phyloP scores from a whole-genome alignment of 2,329 filamentous ascomycete genomes.

The Aspergillus arachidicola region DNA sequence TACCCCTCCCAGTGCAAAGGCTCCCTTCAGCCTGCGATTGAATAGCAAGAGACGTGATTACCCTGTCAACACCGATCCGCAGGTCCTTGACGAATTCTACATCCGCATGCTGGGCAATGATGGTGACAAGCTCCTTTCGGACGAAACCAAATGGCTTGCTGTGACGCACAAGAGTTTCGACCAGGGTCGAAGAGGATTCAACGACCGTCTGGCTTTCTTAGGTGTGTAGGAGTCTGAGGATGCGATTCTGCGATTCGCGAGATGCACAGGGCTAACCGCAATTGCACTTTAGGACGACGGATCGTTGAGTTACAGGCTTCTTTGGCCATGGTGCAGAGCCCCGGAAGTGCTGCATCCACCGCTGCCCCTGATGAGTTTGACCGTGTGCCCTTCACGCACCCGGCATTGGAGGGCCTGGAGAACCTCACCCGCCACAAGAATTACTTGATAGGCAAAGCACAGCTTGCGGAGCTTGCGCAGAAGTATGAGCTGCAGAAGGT shows the following conservation, averaged over 20 bases:
- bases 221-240: constrained; percentile 56
- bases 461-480: constrained; percentile 68
- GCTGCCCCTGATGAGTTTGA: constrained; percentile 53
- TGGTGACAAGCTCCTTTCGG: constrained; percentile 73
- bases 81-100: constrained; percentile 76
- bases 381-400: constrained; percentile 69
- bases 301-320: constrained; percentile 67
- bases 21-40: constrained; percentile 56
- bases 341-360: constrained; percentile 37
- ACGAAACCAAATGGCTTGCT: constrained; percentile 95
- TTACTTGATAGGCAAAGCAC: constrained; percentile 64
- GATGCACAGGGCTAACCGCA: neutral
- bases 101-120: constrained; percentile 71
- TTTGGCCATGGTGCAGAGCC: constrained; percentile 59
- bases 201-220: constrained; percentile 86
- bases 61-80: constrained; percentile 74
- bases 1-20: constrained; percentile 71
- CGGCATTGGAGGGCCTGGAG: constrained; percentile 70
- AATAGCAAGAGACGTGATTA: constrained; percentile 47
- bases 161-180: constrained; percentile 99
- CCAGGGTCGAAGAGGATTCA: constrained; percentile 89
- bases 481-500: constrained; percentile 73
- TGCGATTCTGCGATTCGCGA: neutral
- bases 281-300: constrained; percentile 57
- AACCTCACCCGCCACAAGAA: constrained; percentile 67